Percentiles rank a stretch among this genome's conserved stretches.
phyloP scores from a whole-genome alignment of 2,329 filamentous ascomycete genomes.

The Claviceps maximensis region DNA sequence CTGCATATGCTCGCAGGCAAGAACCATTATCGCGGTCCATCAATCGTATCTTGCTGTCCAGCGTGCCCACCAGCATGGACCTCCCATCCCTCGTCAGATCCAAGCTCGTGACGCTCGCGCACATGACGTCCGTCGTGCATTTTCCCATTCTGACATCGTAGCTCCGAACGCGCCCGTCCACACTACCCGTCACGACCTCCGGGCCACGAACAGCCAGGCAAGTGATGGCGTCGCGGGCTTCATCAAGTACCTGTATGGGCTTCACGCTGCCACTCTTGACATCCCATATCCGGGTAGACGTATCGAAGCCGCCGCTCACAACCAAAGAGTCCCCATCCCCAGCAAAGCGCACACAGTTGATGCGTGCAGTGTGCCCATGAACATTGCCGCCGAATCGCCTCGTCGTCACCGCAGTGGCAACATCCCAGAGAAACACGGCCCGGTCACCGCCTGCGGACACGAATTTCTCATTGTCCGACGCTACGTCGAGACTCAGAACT shows the following conservation, averaged over 20 bases:
- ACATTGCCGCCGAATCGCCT: constrained; percentile 54
- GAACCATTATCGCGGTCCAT: constrained; percentile 68
- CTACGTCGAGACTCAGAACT: constrained; percentile 67
- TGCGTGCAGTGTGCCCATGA: constrained; percentile 53
- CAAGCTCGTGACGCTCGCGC: constrained; percentile 62
- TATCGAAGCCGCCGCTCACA: constrained; percentile 61
- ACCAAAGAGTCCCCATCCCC: constrained; percentile 64
- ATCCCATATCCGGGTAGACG: constrained; percentile 68
- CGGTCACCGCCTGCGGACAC: constrained; percentile 83
- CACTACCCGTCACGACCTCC: constrained; percentile 61
- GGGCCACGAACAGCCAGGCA: constrained; percentile 32
- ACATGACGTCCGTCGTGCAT: constrained; percentile 57
- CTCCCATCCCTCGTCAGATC: constrained; percentile 58
- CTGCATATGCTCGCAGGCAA: constrained; percentile 58
- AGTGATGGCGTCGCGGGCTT: constrained; percentile 58
- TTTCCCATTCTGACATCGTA: constrained; percentile 75
- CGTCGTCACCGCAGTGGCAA: constrained; percentile 63
- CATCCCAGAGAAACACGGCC: constrained; percentile 88
- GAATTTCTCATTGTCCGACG: constrained; percentile 69
- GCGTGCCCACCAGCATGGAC: constrained; percentile 57
- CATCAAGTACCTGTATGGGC: constrained; percentile 58
- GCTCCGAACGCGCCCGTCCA: constrained; percentile 67
- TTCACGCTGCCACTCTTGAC: constrained; percentile 37
- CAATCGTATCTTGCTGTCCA: constrained; percentile 66
- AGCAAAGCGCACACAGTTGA: constrained; percentile 70